Conservation (phyloP, 2,329 filamentous ascomycete species). For the Hypomyces rosellus region DNA sequence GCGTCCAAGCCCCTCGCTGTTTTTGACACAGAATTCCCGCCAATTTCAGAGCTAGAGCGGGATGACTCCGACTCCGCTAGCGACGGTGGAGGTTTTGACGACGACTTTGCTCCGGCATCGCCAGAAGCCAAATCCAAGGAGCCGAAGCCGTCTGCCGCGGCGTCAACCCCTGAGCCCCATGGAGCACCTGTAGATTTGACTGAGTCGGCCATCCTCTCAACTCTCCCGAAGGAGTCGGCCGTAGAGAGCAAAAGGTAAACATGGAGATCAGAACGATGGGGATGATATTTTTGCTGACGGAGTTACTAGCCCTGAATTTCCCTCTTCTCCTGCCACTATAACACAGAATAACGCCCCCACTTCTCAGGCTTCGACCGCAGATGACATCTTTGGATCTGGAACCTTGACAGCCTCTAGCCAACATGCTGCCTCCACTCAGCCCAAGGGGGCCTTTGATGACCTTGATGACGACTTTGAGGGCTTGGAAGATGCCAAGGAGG, state of each 20-base stretch:
- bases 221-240: conserved; percentile 20
- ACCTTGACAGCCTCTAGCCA: conserved; percentile 22
- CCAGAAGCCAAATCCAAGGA: conserved; percentile 30
- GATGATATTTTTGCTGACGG: conserved; percentile 8
- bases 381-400: conserved; percentile 38
- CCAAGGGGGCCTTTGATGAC: conserved; percentile 61
- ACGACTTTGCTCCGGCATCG: conserved; percentile 74
- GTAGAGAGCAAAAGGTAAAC: conserved; percentile 21
- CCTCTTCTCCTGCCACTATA: conserved; percentile 27
- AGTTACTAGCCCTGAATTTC: conserved; percentile 21
- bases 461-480: conserved; percentile 77
- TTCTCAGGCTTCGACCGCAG: conserved; percentile 27
- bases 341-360: conserved; percentile 17
- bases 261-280: background rate
- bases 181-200: background rate
- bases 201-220: conserved; percentile 12
- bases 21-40: conserved; percentile 80
- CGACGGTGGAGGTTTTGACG: conserved; percentile 81
- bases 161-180: conserved; percentile 3
- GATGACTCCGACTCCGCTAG: conserved; percentile 79
- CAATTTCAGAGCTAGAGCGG: conserved; percentile 77
- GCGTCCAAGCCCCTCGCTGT: conserved; percentile 39
- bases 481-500: conserved; percentile 77
- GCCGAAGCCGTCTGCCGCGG: conserved; percentile 1
- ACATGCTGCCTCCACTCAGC: conserved; percentile 21